A percentile compares a stretch with the other conserved stretches of the same genome.
Evolutionary conservation across 768 basidiomycete species (phyloP).

Genomic region (Boletus subparvulus): DNA sequence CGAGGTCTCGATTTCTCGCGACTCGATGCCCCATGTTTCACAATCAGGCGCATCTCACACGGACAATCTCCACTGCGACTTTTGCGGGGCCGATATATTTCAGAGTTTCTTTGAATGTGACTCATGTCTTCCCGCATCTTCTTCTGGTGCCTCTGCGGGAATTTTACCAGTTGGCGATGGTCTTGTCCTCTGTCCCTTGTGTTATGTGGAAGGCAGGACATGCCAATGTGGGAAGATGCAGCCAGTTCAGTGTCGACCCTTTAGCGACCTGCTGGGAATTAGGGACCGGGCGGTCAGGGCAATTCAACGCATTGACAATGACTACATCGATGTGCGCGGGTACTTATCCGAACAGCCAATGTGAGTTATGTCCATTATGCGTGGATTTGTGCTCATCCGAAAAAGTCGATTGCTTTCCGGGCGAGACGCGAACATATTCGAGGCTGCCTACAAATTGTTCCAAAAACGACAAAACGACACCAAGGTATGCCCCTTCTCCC

Average conservation of each 20-base stretch:
- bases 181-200: constrained; percentile 61
- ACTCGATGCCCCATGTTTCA: constrained; percentile 31
- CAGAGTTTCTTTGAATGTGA: constrained; percentile 77
- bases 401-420: constrained; percentile 26
- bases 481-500: constrained; percentile 10
- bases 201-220: constrained; percentile 77
- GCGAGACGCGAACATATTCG: constrained; percentile 30
- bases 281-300: constrained; percentile 40
- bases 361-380: constrained; percentile 18
- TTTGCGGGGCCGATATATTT: constrained; percentile 80
- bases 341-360: constrained; percentile 18
- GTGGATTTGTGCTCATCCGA: constrained; percentile 7
- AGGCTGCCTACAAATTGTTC: constrained; percentile 31
- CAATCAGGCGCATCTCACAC: constrained; percentile 16
- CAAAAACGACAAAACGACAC: constrained; percentile 16
- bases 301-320: constrained; percentile 20
- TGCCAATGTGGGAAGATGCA: constrained; percentile 64
- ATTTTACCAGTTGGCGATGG: constrained; percentile 39
- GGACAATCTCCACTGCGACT: constrained; percentile 60
- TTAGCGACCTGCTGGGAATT: constrained; percentile 43
- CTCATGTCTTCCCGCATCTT: constrained; percentile 38
- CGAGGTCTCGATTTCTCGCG: constrained; percentile 42
- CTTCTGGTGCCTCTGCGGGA: constrained; percentile 10
- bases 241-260: constrained; percentile 56
- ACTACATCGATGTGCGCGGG: constrained; percentile 7